Base-by-base conservation (phyloP, 495 filamentous ascomycete species). In the Daldinia childiae region DNA sequence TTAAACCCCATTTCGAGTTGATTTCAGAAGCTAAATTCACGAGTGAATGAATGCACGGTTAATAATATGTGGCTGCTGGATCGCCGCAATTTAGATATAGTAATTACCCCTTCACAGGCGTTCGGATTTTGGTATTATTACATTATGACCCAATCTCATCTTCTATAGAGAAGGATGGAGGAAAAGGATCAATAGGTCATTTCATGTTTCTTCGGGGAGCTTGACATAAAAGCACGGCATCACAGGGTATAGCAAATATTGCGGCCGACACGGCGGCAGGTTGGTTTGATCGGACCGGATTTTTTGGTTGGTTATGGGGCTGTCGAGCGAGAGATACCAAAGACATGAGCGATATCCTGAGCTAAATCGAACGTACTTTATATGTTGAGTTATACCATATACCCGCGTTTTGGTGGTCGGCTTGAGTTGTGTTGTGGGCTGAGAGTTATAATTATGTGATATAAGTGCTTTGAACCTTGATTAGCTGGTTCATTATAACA, bases 1-100 rank as follows among this genome's bases (percentile, higher is more conserved):
- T 68, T 87, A 83, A 79, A 62, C 73, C n/a, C n/a, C 76, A 26
- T 78, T 78, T 65, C 29, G 71, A 3, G 55, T 78, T 52, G 54
- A 74, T 59, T 78, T 74, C 71, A 55, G 58, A 62, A 71, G 21
- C 24, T 65, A 45, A 54, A 64, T 24, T 45, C 34, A 72, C 54
- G 69, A 36, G 66, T 58, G 69, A 69, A 63, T 52, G 65, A 61
- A 69, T 63, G 58, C 38, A 66, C 38, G 71, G 36, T 58, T 63
- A 36, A 57, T 50, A 66, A 51, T 66, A 68, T 52, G 17, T 67
- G 72, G 68, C 68, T 74, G 59, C 72, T 70, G 72, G 68, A 63
- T 74, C 36, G 72, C 58, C 63, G 41, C 50, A 12, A 38, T 32
- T 54, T 74, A 74, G 59, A 74, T 74, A 74, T 74, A 74, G 19